Base-by-base conservation (phyloP, 106 monocot species). In the Triglochin maritima region DNA sequence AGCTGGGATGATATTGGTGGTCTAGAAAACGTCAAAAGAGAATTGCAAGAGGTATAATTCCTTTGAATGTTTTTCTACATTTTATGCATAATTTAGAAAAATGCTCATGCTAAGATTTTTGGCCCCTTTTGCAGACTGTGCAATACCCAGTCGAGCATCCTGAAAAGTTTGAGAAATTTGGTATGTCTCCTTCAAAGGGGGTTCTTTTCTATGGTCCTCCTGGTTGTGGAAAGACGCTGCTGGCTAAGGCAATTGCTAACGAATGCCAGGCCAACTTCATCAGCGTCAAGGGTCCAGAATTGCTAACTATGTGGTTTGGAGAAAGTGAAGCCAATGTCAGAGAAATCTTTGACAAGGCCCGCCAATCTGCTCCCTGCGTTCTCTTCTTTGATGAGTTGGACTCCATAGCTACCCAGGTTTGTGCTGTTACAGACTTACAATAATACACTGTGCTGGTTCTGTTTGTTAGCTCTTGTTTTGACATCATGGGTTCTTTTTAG, bases 101-200 rank as follows among this genome's bases (percentile, higher is more conserved):
- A 11, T 58, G 10, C 58, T 5, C 16, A 13, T 13, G 58, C 58
- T 16, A 13, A 13, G 58, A 9, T 13, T 5, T 5, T 14, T 44
- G 62, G 42, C 49, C 47, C 41, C 8, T 15, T 14, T 49, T 63
- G 62, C 56, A 69, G 68, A 76, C 76, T 10, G 76, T 76, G 9
- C 76, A 76, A 62, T 76, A 69, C 14, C 76, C 76, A 7, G 76
- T 69, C 3, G 68, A 76, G 67, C 76, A 76, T 56, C 76, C 67
- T 42, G 76, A 76, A 46, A 76, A 76, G 62, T 76, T 76, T 57
- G 76, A 76, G 69, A 76, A 76, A 46, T 76, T 76, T 49, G 76
- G 76, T 46, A 76, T 76, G 76, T 76, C 76, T 1, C 76, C 76
- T n/a, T 76, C 76, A 3, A 76, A 76, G 47, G 68, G 76, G 3